phyloP scores from a whole-genome alignment of 805 yeast genomes.

The Starmerella potacharoeniae region DNA sequence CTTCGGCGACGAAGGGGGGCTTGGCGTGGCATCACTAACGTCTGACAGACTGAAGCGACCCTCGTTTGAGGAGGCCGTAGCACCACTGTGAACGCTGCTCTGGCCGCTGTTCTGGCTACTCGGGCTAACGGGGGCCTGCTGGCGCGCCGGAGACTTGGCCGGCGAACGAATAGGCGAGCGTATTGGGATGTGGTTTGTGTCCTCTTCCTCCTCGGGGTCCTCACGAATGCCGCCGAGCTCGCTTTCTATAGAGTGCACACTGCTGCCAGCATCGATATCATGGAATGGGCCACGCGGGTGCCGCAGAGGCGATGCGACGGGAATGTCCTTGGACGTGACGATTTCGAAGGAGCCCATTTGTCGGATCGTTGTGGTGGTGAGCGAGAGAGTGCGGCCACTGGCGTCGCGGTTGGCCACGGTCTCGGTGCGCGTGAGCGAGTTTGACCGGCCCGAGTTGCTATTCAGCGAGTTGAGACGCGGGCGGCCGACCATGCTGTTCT shows the following conservation, averaged over 20 bases:
- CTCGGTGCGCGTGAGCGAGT: slow-evolving; percentile 25
- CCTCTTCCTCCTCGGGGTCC: slow-evolving; percentile 13
- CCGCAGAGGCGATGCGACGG: slow-evolving; percentile 9
- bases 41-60: not conserved
- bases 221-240: slow-evolving; percentile 21
- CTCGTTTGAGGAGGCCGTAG: not conserved
- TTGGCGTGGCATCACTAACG: slow-evolving; percentile 10
- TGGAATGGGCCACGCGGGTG: slow-evolving; percentile 8
- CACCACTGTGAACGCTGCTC: not conserved
- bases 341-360: slow-evolving; percentile 31
- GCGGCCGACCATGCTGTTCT: not conserved
- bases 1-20: not conserved
- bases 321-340: slow-evolving; percentile 26
- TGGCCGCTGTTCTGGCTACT: not conserved
- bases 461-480: slow-evolving; percentile 16
- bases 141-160: not conserved
- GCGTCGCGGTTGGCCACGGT: slow-evolving; percentile 25
- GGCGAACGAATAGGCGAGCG: slow-evolving; percentile 3
- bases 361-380: slow-evolving; percentile 31
- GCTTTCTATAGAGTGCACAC: slow-evolving; percentile 17
- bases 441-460: slow-evolving; percentile 16
- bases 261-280: slow-evolving; percentile 6
- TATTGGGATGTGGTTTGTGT: not conserved
- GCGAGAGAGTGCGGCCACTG: slow-evolving; percentile 28
- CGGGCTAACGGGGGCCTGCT: not conserved